Conservation (phyloP, 805 yeast genomes). For the Yamadazyma insecticola region DNA sequence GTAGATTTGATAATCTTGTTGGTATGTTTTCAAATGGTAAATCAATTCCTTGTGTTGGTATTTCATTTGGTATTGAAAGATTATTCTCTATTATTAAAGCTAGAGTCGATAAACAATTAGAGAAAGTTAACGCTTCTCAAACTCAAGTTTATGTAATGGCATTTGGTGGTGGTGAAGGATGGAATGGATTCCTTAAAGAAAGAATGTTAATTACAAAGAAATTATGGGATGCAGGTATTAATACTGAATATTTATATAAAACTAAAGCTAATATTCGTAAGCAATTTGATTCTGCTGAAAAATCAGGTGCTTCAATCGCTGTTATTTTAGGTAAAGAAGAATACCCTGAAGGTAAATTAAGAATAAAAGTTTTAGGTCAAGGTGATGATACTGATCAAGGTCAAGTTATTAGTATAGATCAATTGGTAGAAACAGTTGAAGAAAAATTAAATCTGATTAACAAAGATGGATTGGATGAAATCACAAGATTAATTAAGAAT, state of each 20-base stretch:
- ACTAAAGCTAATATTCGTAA: slow-evolving; percentile 91
- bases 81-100: slow-evolving; percentile 84
- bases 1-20: slow-evolving; percentile 93
- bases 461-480: slow-evolving; percentile 56
- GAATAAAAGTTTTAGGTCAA: slow-evolving; percentile 85
- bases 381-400: slow-evolving; percentile 87
- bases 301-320: slow-evolving; percentile 83
- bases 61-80: slow-evolving; percentile 96
- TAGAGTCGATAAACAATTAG: slow-evolving; percentile 54
- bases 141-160: slow-evolving; percentile 97
- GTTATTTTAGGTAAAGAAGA: slow-evolving; percentile 97
- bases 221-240: slow-evolving; percentile 86
- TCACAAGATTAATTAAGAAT: slow-evolving; percentile 58
- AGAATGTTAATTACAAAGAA: slow-evolving; percentile 81
- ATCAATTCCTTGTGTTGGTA: slow-evolving; percentile 95
- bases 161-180: slow-evolving; percentile 95
- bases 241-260: slow-evolving; percentile 88
- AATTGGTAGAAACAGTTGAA: slow-evolving; percentile 49
- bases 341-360: slow-evolving; percentile 69
- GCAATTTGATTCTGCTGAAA: slow-evolving; percentile 97
- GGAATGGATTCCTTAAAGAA: slow-evolving; percentile 90
- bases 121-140: slow-evolving; percentile 70
- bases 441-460: slow-evolving; percentile 31
- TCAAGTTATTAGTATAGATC: slow-evolving; percentile 59
- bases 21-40: slow-evolving; percentile 95